A percentile compares a stretch with the other conserved stretches of the same genome.
These are phyloP conservation scores for Colletotrichum simmondsii DNA, from an alignment of 2,329 filamentous ascomycete species.

Conservation along the genomic window DNA sequence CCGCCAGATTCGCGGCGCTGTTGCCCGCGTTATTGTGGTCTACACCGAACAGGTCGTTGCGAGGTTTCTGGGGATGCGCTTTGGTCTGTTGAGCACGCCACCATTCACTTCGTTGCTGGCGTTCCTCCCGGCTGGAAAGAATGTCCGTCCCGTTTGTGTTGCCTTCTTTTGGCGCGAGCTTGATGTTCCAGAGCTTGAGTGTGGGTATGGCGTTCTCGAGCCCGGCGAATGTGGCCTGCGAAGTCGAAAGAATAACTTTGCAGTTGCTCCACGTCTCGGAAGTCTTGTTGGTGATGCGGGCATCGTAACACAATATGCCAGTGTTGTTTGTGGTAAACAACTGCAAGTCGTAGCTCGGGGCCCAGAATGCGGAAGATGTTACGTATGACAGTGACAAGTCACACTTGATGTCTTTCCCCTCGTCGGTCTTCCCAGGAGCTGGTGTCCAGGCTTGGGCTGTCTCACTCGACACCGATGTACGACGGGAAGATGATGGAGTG, in stretches of 20 bases:
- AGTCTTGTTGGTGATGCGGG: slow-evolving; percentile 70
- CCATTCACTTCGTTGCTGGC: slow-evolving; percentile 44
- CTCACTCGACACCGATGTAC: slow-evolving; percentile 63
- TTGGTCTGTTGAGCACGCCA: slow-evolving; percentile 42
- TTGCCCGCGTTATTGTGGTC: not conserved
- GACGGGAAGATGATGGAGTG: slow-evolving; percentile 59
- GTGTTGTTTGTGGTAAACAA: slow-evolving; percentile 66
- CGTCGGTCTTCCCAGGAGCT: slow-evolving; percentile 45
- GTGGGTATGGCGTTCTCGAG: slow-evolving; percentile 65
- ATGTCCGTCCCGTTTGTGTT: slow-evolving; percentile 39
- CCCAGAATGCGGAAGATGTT: slow-evolving; percentile 68
- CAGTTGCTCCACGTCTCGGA: slow-evolving; percentile 73
- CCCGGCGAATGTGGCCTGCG: slow-evolving; percentile 67
- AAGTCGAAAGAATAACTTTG: slow-evolving; percentile 71
- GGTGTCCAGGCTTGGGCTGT: slow-evolving; percentile 56
- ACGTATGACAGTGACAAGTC: slow-evolving; percentile 69
- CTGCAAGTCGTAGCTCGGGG: slow-evolving; percentile 70
- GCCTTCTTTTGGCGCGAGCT: slow-evolving; percentile 49
- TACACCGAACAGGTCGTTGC: slow-evolving; percentile 20
- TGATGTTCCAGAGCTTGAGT: slow-evolving; percentile 67
- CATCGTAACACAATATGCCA: slow-evolving; percentile 69
- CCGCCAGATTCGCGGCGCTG: not conserved
- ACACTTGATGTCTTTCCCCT: slow-evolving; percentile 43
- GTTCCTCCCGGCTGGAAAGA: slow-evolving; percentile 52
- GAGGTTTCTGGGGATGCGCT: slow-evolving; percentile 40